Base-by-base conservation (phyloP, 495 filamentous ascomycete genomes). In the Niebla homalea region DNA sequence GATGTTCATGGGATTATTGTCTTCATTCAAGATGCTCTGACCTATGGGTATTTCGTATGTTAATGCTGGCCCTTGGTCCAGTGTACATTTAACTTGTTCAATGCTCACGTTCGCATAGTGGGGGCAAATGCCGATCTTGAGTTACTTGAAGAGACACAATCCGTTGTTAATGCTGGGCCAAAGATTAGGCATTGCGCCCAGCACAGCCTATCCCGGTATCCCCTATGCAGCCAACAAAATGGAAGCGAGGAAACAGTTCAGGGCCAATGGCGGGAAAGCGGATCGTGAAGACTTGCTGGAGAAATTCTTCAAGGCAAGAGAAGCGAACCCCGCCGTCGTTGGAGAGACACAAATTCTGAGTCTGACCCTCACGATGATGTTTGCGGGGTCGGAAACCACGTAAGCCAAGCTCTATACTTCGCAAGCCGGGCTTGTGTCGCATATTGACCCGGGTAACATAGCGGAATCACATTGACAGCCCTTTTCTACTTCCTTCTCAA, bases 291-390 rank as follows among this genome's bases (percentile, higher is more conserved):
- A 73, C 57, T 55, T 76, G 1, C 60, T 76, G 1, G 65, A 68
- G 20, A 71, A 68, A 53, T 77, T 77, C 56, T 54, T 70, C 2
- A 65, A 70, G 59, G 70, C 72, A 3, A 62, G 63, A 16, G 65
- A 77, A 57, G 60, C 68, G 54, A 62, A 73, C 64, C 69, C 78
- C 0, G 68, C 77, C 4, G 83, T 86, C 63, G 84, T 87, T 77
- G 76, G 68, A 46, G 74, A 83, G 55, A 71, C 64, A 2, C 68
- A 77, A 3, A 77, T 88, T 10, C 78, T 81, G 41, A 78, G 80
- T 20, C 81, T 82, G 70, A 78, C 78, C 37, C 72, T 77, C 4
- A 74, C 69, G 47, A 85, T 84, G 79, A 79, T 81, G 6, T 82
- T 83, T 47, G 76, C 75, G 18, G 75, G 78, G 5, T 74, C 70